These are phyloP conservation scores for Globisporangium radiosum DNA, from an alignment of 352 stramenopile genomes.

Conservation along the genomic window DNA sequence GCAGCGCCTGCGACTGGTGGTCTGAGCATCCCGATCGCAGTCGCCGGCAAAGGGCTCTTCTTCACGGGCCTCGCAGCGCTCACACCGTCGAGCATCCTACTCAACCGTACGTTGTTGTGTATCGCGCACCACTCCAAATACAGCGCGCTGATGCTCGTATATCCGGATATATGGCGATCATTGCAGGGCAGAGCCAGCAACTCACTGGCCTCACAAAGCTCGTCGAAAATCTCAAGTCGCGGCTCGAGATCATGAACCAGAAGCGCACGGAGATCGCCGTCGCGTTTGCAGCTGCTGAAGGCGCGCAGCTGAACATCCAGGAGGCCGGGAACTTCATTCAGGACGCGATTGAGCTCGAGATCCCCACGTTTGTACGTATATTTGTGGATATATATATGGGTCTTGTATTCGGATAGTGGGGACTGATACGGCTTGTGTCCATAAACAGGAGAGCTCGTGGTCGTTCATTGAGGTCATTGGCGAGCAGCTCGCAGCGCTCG, in stretches of 20 bases:
- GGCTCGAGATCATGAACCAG: conserved; percentile 82
- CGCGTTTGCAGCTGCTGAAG: conserved; percentile 63
- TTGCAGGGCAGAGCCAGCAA: conserved; percentile 75
- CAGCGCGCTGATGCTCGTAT: too few relatives aligned
- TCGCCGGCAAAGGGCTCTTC: conserved; percentile 82
- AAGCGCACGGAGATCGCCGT: conserved; percentile 72
- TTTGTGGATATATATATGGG: neutral
- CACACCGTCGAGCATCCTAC: conserved; percentile 81
- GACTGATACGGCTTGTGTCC: neutral
- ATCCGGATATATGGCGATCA: too few relatives aligned
- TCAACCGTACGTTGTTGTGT: conserved; percentile 54
- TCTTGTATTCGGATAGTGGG: neutral
- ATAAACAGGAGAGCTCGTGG: conserved; percentile 64
- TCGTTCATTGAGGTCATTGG: conserved; percentile 77
- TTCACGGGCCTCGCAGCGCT: conserved; percentile 70
- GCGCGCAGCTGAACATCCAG: conserved; percentile 77
- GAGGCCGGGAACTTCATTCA: conserved; percentile 76
- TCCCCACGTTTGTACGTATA: conserved; percentile 22
- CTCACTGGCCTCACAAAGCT: conserved; percentile 66
- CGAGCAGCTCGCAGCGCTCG: conserved; percentile 55
- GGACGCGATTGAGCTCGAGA: conserved; percentile 74
- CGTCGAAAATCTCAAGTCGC: conserved; percentile 74
- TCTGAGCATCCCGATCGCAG: conserved; percentile 75
- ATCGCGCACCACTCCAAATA: neutral
- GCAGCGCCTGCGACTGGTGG: conserved; percentile 70